Base-by-base conservation (phyloP, 2,329 filamentous ascomycete genomes). In the Cytospora leucostoma region DNA sequence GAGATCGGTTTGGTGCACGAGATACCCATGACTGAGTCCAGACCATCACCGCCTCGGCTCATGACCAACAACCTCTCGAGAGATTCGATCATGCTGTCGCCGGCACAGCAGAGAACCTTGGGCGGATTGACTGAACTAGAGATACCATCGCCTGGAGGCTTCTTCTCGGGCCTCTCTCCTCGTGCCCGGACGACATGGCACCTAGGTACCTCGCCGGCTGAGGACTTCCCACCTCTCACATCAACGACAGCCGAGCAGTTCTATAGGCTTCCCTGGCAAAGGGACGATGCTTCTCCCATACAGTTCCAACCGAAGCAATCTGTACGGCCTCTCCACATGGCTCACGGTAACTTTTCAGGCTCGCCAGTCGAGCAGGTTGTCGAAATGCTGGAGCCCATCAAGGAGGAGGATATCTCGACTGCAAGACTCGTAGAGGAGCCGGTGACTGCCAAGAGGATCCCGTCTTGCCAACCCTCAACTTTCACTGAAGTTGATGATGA, bases 241-340 rank as follows among this genome's bases (percentile, higher is more conserved):
- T 97, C 94, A 1, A 92, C 92, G 35, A 93, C 90, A n/a, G 94
- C 94, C 11, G 92, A 97, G 73, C 87, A 90, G 67, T 98, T 97
- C 71, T 98, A 98, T 77, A 88, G 89, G 67, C 84, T 89, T 34
- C 93, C 93, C 3, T 97, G 93, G 89, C 83, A 81, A 67, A 76
- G 77, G 27, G 74, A 79, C 57, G 67, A 77, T 8, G 71, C 73
- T 44, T 74, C 76, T 33, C 73, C 58, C 55, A 38, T 66, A 37
- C 71, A 61, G 10, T 15, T 53, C 37, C 66, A 67, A 70, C 77
- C 69, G 59, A 61, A 68, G 33, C 77, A 67, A 67, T 74, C 67
- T 70, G 71, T 79, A 71, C 72, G 77, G 69, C 69, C 75, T 15
- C 69, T 73, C 17, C 69, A 72, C n/a, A 72, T 78, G 61, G 56